Evolutionary conservation across 805 yeast species (phyloP).

Genomic region (Metschnikowia drakensbergensis): DNA sequence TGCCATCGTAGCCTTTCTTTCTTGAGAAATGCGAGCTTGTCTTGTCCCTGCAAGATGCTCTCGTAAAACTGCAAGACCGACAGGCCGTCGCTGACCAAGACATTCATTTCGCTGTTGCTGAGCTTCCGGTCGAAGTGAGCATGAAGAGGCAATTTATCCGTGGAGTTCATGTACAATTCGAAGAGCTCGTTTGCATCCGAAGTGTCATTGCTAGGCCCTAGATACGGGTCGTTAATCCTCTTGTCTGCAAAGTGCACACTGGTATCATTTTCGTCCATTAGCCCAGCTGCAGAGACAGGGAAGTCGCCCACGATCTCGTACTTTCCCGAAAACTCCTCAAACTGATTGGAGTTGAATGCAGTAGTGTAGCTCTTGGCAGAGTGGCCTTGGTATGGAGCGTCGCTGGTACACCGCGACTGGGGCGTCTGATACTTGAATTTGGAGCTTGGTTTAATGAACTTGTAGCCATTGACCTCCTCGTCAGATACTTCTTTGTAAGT

Average conservation of each 20-base stretch:
- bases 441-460: slow-evolving; percentile 33
- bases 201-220: slow-evolving; percentile 8
- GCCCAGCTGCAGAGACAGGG: slow-evolving; percentile 29
- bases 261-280: slow-evolving; percentile 32
- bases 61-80: slow-evolving; percentile 28
- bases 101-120: slow-evolving; percentile 10
- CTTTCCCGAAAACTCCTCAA: slow-evolving; percentile 9
- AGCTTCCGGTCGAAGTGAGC: slow-evolving; percentile 11
- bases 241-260: slow-evolving; percentile 37
- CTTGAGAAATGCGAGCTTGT: slow-evolving; percentile 28
- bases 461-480: slow-evolving; percentile 38
- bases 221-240: slow-evolving; percentile 34
- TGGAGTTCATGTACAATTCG: slow-evolving; percentile 15
- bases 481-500: slow-evolving; percentile 30
- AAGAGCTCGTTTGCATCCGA: slow-evolving; percentile 3
- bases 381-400: slow-evolving; percentile 5
- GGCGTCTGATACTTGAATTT: slow-evolving; percentile 17
- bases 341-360: slow-evolving; percentile 25
- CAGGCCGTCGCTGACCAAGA: slow-evolving; percentile 20
- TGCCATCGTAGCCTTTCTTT: slow-evolving; percentile 64
- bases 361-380: slow-evolving; percentile 8
- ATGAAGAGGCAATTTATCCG: slow-evolving; percentile 14
- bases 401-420: slow-evolving; percentile 12
- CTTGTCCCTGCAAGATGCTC: slow-evolving; percentile 14
- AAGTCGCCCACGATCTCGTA: slow-evolving; percentile 31